Evolutionary conservation across 257 asterid genomes (phyloP), one percentile per base, ranked within the genome.

Genomic region (Anisodus acutangulus): DNA sequence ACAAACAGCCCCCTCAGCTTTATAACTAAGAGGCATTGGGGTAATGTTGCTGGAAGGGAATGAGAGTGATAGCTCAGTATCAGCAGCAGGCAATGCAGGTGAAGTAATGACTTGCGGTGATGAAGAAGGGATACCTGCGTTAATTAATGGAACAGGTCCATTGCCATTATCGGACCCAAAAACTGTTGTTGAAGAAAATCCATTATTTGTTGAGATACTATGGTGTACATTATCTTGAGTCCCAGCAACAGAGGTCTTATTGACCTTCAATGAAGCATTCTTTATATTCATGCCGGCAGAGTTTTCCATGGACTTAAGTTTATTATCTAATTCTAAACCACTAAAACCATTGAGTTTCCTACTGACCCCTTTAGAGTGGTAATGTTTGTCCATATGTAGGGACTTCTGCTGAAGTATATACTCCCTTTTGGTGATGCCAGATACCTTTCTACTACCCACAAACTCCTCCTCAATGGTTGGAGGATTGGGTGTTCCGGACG

Each of bases 41-140:
- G 89, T 88, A 13, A 87, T 86, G 85, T 85, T 59, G 83, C 82
- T 90, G 81, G 95, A 86, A 72, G 98, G 97, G 60, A 93, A 88
- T 0, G 98, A 93, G 68, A 96, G 98, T 53, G 98, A 96, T 45
- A 94, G 97, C 90, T 94, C 98, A 0, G 98, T 93, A 31, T 31
- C 35, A 31, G 35, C 1, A 84, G 92, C 90, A n/a, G 98, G 86
- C 66, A 92, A 83, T 10, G 93, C 81, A 83, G 88, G 89, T 71
- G 89, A 60, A 66, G 88, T 17, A 31, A 84, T 84, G 79, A 69
- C 81, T 0, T 88, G 66, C 35, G 90, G 90, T 43, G 80, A 82
- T 83, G 88, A 51, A 78, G 91, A 86, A 9, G 89, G 86, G 87
- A 85, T 37, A 86, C 76, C 85, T 55, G 94, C 85, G 79, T 87